Evolutionary conservation across 148 eudicot species (phyloP).

Genomic region (Bassia scoparia): DNA sequence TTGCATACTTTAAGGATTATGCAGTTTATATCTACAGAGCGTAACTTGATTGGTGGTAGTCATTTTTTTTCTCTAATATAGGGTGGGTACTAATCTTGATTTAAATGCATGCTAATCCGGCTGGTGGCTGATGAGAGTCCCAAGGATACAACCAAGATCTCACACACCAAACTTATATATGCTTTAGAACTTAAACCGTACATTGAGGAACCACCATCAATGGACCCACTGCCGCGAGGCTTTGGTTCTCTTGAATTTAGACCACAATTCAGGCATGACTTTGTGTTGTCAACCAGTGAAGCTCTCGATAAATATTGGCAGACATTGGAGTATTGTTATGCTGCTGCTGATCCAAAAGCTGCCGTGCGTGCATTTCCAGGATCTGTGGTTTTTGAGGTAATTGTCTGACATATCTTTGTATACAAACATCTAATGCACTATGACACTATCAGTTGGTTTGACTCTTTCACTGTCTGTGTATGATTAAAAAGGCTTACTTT

Average conservation of each 20-base stretch:
- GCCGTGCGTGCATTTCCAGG: constrained; percentile 97
- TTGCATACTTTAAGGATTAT: too few relatives aligned
- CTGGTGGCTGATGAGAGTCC: constrained; percentile 56
- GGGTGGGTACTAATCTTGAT: too few relatives aligned
- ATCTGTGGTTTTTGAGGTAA: constrained; percentile 78
- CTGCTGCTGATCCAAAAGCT: constrained; percentile 77
- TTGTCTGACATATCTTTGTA: constrained; percentile 10
- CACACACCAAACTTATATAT: constrained; percentile 57
- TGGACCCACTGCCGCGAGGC: constrained; percentile 37
- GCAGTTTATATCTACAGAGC: too few relatives aligned
- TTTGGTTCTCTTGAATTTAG: constrained; percentile 62
- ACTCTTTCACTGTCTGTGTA: constrained; percentile 3
- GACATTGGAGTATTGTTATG: constrained; percentile 90
- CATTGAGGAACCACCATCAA: constrained; percentile 80
- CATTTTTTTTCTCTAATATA: too few relatives aligned
- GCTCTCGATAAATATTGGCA: constrained; percentile 93
- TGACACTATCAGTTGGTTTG: neutral
- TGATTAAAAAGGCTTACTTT: too few relatives aligned
- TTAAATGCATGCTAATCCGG: constrained; percentile 60
- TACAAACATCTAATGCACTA: neutral
- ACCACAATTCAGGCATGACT: constrained; percentile 89
- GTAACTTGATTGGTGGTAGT: too few relatives aligned
- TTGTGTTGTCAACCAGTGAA: constrained; percentile 65
- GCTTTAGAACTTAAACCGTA: constrained; percentile 92
- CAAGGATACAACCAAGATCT: constrained; percentile 44